Evolutionary conservation across 2,329 filamentous ascomycete species (phyloP).

Genomic region (Lasiodiplodia sp.): DNA sequence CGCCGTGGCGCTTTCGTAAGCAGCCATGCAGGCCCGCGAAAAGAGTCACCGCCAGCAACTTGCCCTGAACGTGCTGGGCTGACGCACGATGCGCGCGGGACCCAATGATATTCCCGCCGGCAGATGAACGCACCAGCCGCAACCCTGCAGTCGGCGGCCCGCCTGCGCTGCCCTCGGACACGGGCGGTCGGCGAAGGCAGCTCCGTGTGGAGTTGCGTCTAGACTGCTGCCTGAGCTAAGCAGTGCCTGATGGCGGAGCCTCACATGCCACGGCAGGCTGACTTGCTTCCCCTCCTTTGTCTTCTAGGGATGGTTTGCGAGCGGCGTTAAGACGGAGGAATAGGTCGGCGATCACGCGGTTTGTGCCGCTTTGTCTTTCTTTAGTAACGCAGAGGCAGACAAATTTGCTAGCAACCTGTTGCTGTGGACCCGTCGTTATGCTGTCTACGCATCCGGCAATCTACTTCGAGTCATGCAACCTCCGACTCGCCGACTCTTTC

Average conservation of each 20-base stretch:
- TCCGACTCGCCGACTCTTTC: slow-evolving; percentile 14
- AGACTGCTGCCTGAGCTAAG: background rate
- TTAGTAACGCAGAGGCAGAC: background rate
- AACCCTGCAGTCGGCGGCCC: slow-evolving; percentile 1
- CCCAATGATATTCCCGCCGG: slow-evolving; percentile 3
- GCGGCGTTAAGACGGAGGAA: background rate
- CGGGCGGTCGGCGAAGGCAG: background rate
- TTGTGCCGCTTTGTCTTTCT: background rate
- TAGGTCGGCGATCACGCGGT: background rate
- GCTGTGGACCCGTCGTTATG: background rate
- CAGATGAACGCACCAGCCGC: background rate
- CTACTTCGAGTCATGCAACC: slow-evolving; percentile 21
- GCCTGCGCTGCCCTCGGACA: slow-evolving; percentile 5
- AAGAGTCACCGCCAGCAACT: slow-evolving; percentile 26
- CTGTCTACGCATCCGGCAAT: slow-evolving; percentile 8
- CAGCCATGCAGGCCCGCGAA: slow-evolving; percentile 20
- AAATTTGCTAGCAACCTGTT: slow-evolving; percentile 18
- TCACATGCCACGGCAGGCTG: background rate
- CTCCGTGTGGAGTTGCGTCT: slow-evolving; percentile 15
- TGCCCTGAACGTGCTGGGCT: slow-evolving; percentile 10
- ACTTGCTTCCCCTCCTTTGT: background rate
- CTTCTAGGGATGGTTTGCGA: background rate
- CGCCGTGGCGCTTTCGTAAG: slow-evolving; percentile 19
- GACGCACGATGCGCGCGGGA: slow-evolving; percentile 7
- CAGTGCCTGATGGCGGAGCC: background rate